phyloP scores from a whole-genome alignment of 768 basidiomycete genomes.

The Neoboletus magnificus region DNA sequence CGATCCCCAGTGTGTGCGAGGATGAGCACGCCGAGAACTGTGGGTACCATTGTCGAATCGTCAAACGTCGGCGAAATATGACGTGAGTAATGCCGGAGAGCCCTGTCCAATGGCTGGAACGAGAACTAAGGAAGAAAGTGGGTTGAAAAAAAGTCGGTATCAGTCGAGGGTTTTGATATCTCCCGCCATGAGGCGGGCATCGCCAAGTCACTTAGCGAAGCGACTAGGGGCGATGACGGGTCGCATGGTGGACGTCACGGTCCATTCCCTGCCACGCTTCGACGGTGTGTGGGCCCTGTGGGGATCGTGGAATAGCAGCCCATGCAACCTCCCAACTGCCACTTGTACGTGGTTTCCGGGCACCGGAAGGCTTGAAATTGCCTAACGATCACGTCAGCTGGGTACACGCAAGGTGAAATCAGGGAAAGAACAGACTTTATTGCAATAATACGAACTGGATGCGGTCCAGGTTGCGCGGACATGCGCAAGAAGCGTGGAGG shows the following conservation, averaged over 20 bases:
- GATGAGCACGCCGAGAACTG: constrained; percentile 71
- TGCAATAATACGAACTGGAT: constrained; percentile 12
- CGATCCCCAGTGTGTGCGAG: constrained; percentile 78
- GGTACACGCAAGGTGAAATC: constrained; percentile 18
- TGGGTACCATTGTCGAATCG: constrained; percentile 21
- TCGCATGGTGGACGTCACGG: constrained; percentile 20
- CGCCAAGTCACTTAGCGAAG: constrained; percentile 27
- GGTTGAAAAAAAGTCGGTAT: constrained; percentile 9
- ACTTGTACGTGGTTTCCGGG: constrained; percentile 25
- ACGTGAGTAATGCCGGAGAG: neutral
- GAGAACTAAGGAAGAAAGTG: constrained; percentile 6
- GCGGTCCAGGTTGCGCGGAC: constrained; percentile 21
- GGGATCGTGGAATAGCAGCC: constrained; percentile 16
- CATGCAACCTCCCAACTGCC: constrained; percentile 15
- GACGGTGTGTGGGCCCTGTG: constrained; percentile 16
- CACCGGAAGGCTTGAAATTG: constrained; percentile 21
- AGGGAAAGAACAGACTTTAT: constrained; percentile 20
- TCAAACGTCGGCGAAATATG: constrained; percentile 3
- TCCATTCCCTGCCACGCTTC: constrained; percentile 30
- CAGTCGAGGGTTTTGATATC: constrained; percentile 30
- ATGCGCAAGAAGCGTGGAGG: constrained; percentile 27
- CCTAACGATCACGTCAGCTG: constrained; percentile 26
- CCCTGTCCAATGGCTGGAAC: neutral
- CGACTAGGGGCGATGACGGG: constrained; percentile 28
- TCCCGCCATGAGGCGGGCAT: constrained; percentile 26